Evolutionary conservation across 2,329 filamentous ascomycete species (phyloP).

Genomic region (Plenodomus tracheiphilus): DNA sequence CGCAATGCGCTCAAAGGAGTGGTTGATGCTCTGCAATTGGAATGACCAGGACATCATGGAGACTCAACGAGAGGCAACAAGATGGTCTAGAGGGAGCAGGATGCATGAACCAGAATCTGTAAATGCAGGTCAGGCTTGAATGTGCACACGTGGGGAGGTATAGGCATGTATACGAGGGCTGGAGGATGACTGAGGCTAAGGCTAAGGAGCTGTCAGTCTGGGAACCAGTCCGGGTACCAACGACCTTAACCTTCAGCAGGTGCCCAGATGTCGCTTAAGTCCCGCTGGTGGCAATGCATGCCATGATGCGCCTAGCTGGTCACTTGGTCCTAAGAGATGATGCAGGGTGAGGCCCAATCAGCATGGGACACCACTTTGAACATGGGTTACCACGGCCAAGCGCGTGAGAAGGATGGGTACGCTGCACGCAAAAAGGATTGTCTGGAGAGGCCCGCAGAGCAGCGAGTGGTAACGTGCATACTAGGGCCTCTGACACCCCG

Average conservation of each 20-base stretch:
- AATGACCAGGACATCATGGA: slow-evolving; percentile 37
- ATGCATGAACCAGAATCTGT: not conserved
- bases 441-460: not conserved
- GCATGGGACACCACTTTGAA: not conserved
- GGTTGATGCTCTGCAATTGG: slow-evolving; percentile 37
- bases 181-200: slow-evolving; percentile 1
- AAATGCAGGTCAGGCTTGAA: not conserved
- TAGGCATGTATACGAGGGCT: slow-evolving; percentile 17
- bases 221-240: slow-evolving; percentile 20
- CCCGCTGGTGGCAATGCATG: not conserved
- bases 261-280: slow-evolving; percentile 17
- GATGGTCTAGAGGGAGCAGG: not conserved
- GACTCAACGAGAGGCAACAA: not conserved
- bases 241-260: slow-evolving; percentile 16
- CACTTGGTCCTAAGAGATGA: slow-evolving; percentile 3
- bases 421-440: slow-evolving; percentile 1
- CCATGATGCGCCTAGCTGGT: slow-evolving; percentile 6
- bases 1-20: slow-evolving; percentile 37
- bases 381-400: not conserved
- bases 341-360: slow-evolving; percentile 15
- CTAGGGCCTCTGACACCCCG: not conserved
- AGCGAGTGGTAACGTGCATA: not conserved
- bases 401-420: slow-evolving; percentile 3
- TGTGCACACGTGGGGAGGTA: not conserved
- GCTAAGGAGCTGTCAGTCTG: not conserved